Evolutionary conservation across 139 green algal species (phyloP), one percentile per base, ranked within the genome.

Genomic region (Chara braunii): DNA sequence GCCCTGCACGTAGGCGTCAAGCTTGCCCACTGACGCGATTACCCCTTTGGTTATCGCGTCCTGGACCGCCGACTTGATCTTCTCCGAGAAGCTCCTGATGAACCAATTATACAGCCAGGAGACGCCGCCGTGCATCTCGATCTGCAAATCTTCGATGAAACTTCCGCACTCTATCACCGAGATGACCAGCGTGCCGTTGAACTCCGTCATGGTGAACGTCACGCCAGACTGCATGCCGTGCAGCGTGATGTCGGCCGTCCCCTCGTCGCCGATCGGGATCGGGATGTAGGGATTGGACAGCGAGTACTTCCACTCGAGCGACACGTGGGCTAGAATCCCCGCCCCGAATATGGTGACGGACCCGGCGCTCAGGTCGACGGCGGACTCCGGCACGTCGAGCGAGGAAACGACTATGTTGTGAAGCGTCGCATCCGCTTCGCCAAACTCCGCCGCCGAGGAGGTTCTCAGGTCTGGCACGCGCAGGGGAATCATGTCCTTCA

Each of bases 101-200:
- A 70, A 70, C 60, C 60, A 70, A 51, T 70, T 70, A 11, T 70
- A 70, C 3, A 68, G 3, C 50, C 45, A 68, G 18, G 45, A 66
- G 4, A 43, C 3, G 50, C 60, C 60, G 3, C 60, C 60, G 24
- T 68, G 31, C 60, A 70, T 68, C 23, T 60, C 26, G n/a, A 70
- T 51, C 26, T 68, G 23, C 50, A 70, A 51, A 9, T 68, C 51
- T 9, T 70, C 60, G 14, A 70, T 70, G 18, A 68, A 44, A 8
- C 24, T 22, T 6, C 60, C 60, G 3, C 43, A 26, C 60, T 70
- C 32, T 51, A 70, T 9, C n/a, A 70, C 35, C 3, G 14, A 29
- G 18, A 70, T 24, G 7, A 26, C 43, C 60, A 70, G 22, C 8
- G 48, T 36, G n/a, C 60, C 60, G 22, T 68, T 70, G 18, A 18